Conservation (phyloP, 2,329 filamentous ascomycete genomes). For the Phialocephala sp. region DNA sequence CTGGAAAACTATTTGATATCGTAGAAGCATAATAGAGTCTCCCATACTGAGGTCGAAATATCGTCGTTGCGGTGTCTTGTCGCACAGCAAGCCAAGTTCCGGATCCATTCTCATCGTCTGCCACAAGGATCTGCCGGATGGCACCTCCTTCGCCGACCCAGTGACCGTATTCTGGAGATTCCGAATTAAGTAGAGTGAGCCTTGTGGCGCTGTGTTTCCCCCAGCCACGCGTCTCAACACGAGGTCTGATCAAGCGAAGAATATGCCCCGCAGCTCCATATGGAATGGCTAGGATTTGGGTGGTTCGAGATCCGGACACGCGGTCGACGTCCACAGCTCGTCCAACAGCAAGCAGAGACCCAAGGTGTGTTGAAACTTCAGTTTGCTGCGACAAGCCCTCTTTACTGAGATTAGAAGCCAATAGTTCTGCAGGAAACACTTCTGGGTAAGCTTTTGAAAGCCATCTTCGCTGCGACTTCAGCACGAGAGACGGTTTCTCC, state of each 20-base stretch:
- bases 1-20: constrained; percentile 16
- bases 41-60: constrained; percentile 48
- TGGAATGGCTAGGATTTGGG: constrained; percentile 37
- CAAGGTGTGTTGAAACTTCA: constrained; percentile 21
- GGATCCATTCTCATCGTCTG: constrained; percentile 45
- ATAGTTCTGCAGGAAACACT: constrained; percentile 29
- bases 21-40: constrained; percentile 19
- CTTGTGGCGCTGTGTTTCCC: constrained; percentile 31
- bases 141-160: constrained; percentile 46
- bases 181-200: constrained; percentile 32
- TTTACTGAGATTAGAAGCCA: constrained; percentile 23
- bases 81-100: constrained; percentile 53
- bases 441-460: constrained; percentile 38
- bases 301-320: constrained; percentile 26
- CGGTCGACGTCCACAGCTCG: constrained; percentile 30
- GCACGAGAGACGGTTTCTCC: constrained; percentile 18
- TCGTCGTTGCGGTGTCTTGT: constrained; percentile 46
- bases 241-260: constrained; percentile 39
- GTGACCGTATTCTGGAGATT: constrained; percentile 36
- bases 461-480: constrained; percentile 33
- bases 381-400: not conserved
- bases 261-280: constrained; percentile 41
- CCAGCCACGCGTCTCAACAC: constrained; percentile 38
- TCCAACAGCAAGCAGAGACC: constrained; percentile 36
- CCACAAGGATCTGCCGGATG: constrained; percentile 55